These are phyloP conservation scores for Leccinum rimulosum DNA, from an alignment of 768 basidiomycete species.

Conservation along the genomic window DNA sequence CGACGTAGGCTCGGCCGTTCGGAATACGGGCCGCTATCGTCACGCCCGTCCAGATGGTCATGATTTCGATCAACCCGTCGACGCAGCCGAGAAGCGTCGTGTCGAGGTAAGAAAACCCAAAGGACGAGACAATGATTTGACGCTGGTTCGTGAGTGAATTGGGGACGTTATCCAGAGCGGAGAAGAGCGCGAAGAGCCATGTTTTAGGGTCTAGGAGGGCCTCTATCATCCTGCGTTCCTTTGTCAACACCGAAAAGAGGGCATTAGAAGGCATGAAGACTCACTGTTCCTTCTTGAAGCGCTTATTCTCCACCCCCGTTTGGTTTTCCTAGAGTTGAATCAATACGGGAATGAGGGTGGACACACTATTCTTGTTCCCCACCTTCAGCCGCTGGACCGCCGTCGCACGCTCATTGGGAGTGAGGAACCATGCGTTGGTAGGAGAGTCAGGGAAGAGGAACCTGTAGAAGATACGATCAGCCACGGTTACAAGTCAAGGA, in stretches of 20 bases:
- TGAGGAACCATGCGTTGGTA: constrained; percentile 73
- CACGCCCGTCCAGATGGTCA: constrained; percentile 68
- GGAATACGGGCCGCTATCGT: constrained; percentile 51
- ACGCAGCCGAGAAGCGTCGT: constrained; percentile 72
- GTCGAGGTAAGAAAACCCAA: constrained; percentile 62
- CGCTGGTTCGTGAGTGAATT: constrained; percentile 67
- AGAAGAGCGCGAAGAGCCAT: constrained; percentile 73
- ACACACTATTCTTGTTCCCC: neutral
- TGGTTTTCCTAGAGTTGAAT: constrained; percentile 54
- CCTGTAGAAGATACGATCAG: constrained; percentile 32
- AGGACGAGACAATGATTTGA: constrained; percentile 57
- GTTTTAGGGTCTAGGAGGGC: constrained; percentile 68
- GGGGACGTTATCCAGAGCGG: constrained; percentile 58
- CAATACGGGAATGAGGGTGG: neutral
- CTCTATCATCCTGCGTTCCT: constrained; percentile 56
- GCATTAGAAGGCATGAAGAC: constrained; percentile 24
- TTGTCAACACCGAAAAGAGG: neutral
- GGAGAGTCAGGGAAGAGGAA: constrained; percentile 76
- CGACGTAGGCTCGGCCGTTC: constrained; percentile 62
- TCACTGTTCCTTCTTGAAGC: constrained; percentile 77
- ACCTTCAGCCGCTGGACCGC: constrained; percentile 69
- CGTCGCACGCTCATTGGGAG: constrained; percentile 55
- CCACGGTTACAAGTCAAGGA: neutral
- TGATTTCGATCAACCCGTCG: constrained; percentile 61
- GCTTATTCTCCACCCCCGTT: constrained; percentile 80